Percentiles rank a stretch among this genome's conserved stretches.
Conservation (phyloP, 768 basidiomycete species). For the Russula earlei region DNA sequence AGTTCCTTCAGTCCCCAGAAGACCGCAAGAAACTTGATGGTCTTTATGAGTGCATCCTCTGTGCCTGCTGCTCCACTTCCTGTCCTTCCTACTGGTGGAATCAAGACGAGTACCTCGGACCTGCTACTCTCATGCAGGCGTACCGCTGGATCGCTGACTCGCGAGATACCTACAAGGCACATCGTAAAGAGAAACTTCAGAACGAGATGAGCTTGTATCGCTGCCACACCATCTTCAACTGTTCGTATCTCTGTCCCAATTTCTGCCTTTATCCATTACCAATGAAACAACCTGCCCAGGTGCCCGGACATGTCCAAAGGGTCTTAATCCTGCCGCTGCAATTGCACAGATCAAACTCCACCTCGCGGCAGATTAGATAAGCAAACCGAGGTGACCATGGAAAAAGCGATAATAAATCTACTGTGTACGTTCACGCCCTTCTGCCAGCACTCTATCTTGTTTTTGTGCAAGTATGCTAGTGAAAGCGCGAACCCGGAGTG, state of each 20-base stretch:
- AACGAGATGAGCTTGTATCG: slow-evolving; percentile 95
- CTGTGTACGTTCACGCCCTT: neutral
- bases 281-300: slow-evolving; percentile 29
- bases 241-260: slow-evolving; percentile 29
- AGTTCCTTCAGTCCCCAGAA: slow-evolving; percentile 83
- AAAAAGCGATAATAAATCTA: neutral
- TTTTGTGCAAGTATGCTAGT: neutral
- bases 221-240: slow-evolving; percentile 99
- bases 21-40: slow-evolving; percentile 90
- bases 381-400: neutral
- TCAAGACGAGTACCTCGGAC: slow-evolving; percentile 96
- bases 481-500: neutral
- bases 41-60: slow-evolving; percentile 96
- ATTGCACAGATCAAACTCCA: slow-evolving; percentile 93
- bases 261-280: slow-evolving; percentile 19
- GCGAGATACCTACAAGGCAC: slow-evolving; percentile 68
- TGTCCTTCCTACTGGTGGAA: slow-evolving; percentile 99
- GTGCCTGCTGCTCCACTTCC: slow-evolving; percentile 94
- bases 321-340: slow-evolving; percentile 84
- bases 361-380: slow-evolving; percentile 58
- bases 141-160: slow-evolving; percentile 99
- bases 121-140: slow-evolving; percentile 92
- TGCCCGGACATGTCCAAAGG: slow-evolving; percentile 95
- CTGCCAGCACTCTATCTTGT: neutral
- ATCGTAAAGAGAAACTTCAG: slow-evolving; percentile 87